These are phyloP conservation scores for Musa schizocarpa DNA, from an alignment of 176 grass and related monocot species.

Conservation along the genomic window DNA sequence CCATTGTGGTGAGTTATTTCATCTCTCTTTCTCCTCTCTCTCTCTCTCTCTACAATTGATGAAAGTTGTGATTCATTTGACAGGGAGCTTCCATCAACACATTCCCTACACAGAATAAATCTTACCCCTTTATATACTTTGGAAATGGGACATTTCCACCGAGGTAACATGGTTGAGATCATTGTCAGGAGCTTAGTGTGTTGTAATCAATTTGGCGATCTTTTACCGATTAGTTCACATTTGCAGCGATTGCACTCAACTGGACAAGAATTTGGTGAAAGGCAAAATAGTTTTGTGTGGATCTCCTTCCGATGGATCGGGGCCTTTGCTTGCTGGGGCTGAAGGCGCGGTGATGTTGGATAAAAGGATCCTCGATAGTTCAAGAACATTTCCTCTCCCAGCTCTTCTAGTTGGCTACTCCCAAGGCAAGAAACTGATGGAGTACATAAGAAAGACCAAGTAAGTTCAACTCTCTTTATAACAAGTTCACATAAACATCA, in stretches of 20 bases:
- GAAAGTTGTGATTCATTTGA: not conserved
- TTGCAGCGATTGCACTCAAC: constrained; percentile 1
- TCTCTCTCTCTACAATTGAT: constrained; percentile 26
- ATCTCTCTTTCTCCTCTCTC: not conserved
- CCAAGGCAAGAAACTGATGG: not conserved
- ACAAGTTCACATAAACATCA: too few relatives aligned
- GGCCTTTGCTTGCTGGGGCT: not conserved
- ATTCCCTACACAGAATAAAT: constrained; percentile 1
- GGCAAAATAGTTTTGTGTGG: constrained; percentile 10
- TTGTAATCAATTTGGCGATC: too few relatives aligned
- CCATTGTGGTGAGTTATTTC: constrained; percentile 14
- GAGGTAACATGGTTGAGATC: not conserved
- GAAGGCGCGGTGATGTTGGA: not conserved
- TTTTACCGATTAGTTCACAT: not conserved
- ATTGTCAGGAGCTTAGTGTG: too few relatives aligned
- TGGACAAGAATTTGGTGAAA: not conserved
- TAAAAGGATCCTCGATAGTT: not conserved
- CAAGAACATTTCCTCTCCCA: not conserved
- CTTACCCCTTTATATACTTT: not conserved
- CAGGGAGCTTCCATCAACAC: constrained; percentile 12
- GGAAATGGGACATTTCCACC: not conserved
- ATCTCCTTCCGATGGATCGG: not conserved
- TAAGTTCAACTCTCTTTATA: not conserved
- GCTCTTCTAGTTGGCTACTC: not conserved
- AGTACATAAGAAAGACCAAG: not conserved